Evolutionary conservation across 129 eudicot genomes (phyloP).

Genomic region (Helianthus annuus): DNA sequence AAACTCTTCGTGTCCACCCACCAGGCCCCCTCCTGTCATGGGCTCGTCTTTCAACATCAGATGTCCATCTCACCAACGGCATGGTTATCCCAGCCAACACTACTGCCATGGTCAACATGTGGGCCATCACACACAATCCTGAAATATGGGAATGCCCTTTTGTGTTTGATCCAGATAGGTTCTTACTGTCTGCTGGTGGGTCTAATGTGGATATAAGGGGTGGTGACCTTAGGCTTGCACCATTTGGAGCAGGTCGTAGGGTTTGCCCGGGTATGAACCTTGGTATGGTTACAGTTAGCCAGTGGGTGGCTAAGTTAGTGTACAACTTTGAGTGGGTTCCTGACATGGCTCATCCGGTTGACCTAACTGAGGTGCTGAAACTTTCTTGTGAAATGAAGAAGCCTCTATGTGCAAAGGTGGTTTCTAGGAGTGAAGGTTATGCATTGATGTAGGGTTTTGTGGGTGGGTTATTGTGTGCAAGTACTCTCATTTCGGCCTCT

Average conservation of each 20-base stretch:
- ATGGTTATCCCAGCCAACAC: constrained; percentile 54
- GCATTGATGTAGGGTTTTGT: constrained; percentile 13
- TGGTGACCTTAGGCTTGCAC: constrained; percentile 60
- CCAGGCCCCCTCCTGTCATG: constrained; percentile 74
- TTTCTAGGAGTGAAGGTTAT: constrained; percentile 32
- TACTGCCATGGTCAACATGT: constrained; percentile 75
- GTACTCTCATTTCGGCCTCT: constrained; percentile 32
- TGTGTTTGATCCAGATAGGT: constrained; percentile 50
- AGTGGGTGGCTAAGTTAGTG: constrained; percentile 61
- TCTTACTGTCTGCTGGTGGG: constrained; percentile 23
- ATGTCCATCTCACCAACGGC: constrained; percentile 52
- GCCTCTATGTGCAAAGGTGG: constrained; percentile 46
- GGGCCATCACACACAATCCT: constrained; percentile 61
- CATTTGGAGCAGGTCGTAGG: constrained; percentile 72
- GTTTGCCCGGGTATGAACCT: constrained; percentile 68
- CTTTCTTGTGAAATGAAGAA: constrained; percentile 67
- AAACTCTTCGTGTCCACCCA: constrained; percentile 48
- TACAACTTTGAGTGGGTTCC: constrained; percentile 42
- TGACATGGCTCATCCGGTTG: constrained; percentile 36
- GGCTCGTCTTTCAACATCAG: constrained; percentile 60
- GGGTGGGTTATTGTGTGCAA: not conserved
- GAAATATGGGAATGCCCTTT: constrained; percentile 45
- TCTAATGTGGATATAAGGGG: constrained; percentile 49
- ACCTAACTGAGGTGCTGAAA: constrained; percentile 53
- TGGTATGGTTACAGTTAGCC: constrained; percentile 51